Evolutionary conservation across 2,329 filamentous ascomycete genomes (phyloP).

Genomic region (Xylaria sp.): DNA sequence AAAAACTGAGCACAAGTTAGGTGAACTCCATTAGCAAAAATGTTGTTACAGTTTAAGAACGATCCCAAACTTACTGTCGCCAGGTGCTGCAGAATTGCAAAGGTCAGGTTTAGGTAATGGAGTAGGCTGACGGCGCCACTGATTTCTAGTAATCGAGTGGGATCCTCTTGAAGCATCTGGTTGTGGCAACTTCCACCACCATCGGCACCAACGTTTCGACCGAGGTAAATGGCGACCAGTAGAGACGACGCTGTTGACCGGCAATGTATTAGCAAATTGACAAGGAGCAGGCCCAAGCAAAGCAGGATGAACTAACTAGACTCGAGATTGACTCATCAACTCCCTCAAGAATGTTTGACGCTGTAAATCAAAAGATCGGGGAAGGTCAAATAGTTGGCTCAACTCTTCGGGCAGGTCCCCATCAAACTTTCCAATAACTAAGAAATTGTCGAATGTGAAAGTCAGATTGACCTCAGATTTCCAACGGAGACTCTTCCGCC

Average conservation of each 20-base stretch:
- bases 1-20: neutral
- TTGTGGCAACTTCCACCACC: neutral
- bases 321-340: neutral
- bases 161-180: too few relatives aligned
- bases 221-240: too few relatives aligned
- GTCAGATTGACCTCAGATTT: neutral
- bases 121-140: neutral
- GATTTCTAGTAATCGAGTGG: too few relatives aligned
- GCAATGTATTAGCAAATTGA: neutral
- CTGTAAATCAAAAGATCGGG: too few relatives aligned
- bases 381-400: neutral
- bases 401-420: neutral
- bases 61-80: neutral
- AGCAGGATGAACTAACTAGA: neutral
- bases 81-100: neutral
- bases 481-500: neutral
- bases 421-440: neutral
- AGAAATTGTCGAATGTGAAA: neutral
- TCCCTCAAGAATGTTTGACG: neutral
- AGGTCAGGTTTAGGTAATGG: neutral
- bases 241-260: neutral
- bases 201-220: too few relatives aligned
- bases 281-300: neutral
- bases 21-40: neutral
- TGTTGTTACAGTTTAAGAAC: neutral